Evolutionary conservation across 1,284 basidiomycete species (phyloP).

Genomic region (Irpex sp.): DNA sequence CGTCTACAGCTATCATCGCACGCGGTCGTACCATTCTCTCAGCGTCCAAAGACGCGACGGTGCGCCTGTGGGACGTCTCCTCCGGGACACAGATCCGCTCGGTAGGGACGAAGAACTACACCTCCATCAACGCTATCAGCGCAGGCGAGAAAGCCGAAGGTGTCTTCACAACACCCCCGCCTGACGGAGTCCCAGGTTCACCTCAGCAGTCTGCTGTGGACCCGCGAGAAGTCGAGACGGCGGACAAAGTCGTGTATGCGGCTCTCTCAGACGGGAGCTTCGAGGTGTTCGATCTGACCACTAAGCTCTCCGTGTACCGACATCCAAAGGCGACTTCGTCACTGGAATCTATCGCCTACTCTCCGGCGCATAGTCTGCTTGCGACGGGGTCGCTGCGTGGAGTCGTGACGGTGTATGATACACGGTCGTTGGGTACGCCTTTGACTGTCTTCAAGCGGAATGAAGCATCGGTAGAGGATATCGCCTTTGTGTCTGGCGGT

Average conservation of each 20-base stretch:
- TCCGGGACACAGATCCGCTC: slow-evolving; percentile 45
- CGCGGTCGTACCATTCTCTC: slow-evolving; percentile 65
- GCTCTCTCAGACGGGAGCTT: slow-evolving; percentile 57
- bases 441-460: slow-evolving; percentile 51
- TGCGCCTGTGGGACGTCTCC: slow-evolving; percentile 76
- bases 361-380: slow-evolving; percentile 38
- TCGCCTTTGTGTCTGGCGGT: slow-evolving; percentile 35
- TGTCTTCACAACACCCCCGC: slow-evolving; percentile 8
- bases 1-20: slow-evolving; percentile 58
- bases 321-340: slow-evolving; percentile 14
- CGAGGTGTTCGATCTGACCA: slow-evolving; percentile 53
- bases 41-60: slow-evolving; percentile 60
- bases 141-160: slow-evolving; percentile 33
- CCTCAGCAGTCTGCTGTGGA: slow-evolving; percentile 23
- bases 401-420: slow-evolving; percentile 55
- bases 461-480: slow-evolving; percentile 51
- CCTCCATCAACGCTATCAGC: slow-evolving; percentile 43
- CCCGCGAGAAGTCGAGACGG: slow-evolving; percentile 44
- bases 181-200: slow-evolving; percentile 17
- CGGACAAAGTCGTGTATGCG: slow-evolving; percentile 47
- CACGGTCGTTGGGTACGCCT: slow-evolving; percentile 36
- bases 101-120: slow-evolving; percentile 29
- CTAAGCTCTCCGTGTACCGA: slow-evolving; percentile 39
- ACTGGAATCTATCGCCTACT: slow-evolving; percentile 51
- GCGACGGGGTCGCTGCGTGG: slow-evolving; percentile 67